Conservation (phyloP, 176 grass and related monocot genomes). For the Aechmea fasciata region DNA sequence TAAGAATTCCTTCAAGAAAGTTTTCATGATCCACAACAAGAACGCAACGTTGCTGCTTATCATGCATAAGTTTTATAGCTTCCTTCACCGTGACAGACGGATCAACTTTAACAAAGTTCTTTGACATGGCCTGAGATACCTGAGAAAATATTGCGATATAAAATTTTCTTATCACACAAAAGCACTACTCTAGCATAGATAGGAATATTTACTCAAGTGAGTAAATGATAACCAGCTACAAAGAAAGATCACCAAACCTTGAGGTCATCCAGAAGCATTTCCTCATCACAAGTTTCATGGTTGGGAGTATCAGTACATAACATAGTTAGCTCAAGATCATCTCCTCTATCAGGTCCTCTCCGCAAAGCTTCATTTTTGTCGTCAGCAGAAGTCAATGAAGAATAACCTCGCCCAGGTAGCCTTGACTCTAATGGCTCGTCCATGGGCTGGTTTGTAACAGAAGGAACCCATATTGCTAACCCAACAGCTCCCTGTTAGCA, state of each 20-base stretch:
- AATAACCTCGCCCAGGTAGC: constrained; percentile 67
- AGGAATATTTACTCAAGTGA: background rate
- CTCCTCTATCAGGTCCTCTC: constrained; percentile 37
- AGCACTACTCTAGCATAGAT: background rate
- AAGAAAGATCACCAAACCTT: constrained; percentile 42
- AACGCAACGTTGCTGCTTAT: constrained; percentile 84
- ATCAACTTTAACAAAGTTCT: constrained; percentile 58
- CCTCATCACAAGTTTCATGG: constrained; percentile 56
- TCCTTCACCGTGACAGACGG: constrained; percentile 57
- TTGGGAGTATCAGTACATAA: constrained; percentile 40
- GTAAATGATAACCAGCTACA: background rate
- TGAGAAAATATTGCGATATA: constrained; percentile 20
- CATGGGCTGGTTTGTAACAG: constrained; percentile 51
- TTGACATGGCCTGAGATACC: constrained; percentile 93
- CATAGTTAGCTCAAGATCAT: constrained; percentile 60
- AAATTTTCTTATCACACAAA: background rate
- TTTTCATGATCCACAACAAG: constrained; percentile 87
- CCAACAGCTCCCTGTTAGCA: constrained; percentile 91
- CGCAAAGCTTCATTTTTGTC: constrained; percentile 43
- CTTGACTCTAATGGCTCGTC: constrained; percentile 35
- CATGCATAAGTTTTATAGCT: constrained; percentile 59
- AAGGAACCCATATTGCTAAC: constrained; percentile 97
- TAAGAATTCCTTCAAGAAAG: constrained; percentile 92
- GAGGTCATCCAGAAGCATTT: constrained; percentile 85
- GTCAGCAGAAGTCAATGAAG: constrained; percentile 44